Percentiles rank a stretch among this genome's conserved stretches.
Evolutionary conservation across 129 eudicot species (phyloP).

Genomic region (Helianthus tuberosus): DNA sequence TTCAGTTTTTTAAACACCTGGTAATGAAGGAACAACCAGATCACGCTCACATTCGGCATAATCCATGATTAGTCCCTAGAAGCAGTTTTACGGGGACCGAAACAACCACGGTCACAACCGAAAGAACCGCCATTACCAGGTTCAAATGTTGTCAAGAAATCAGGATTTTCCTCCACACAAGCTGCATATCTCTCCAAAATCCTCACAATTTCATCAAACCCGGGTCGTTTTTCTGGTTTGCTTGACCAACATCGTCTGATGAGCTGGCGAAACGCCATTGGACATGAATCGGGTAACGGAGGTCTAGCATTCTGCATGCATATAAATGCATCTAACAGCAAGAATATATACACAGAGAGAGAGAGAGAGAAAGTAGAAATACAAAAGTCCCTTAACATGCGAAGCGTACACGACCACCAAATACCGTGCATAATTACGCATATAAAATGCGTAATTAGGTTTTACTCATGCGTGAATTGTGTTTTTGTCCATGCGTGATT

Average conservation of each 20-base stretch:
- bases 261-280: slow-evolving; percentile 59
- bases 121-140: slow-evolving; percentile 33
- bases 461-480: no score
- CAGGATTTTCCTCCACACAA: slow-evolving; percentile 65
- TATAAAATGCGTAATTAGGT: no score
- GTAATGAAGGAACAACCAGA: slow-evolving; percentile 30
- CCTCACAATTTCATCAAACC: slow-evolving; percentile 71
- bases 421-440: no score
- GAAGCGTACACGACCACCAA: no score
- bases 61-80: slow-evolving; percentile 15
- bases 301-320: slow-evolving; percentile 82
- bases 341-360: neutral
- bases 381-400: no score
- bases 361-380: no score
- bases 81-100: slow-evolving; percentile 31
- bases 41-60: slow-evolving; percentile 29
- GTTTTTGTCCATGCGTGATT: no score
- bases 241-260: slow-evolving; percentile 85
- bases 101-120: slow-evolving; percentile 60
- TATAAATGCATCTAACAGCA: neutral
- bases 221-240: slow-evolving; percentile 75
- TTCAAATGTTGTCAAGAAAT: slow-evolving; percentile 56
- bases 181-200: slow-evolving; percentile 60
- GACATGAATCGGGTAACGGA: slow-evolving; percentile 76
- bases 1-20: slow-evolving; percentile 9